These are phyloP conservation scores for Citrus reticulata DNA, from an alignment of 345 rosid species.

Conservation along the genomic window DNA sequence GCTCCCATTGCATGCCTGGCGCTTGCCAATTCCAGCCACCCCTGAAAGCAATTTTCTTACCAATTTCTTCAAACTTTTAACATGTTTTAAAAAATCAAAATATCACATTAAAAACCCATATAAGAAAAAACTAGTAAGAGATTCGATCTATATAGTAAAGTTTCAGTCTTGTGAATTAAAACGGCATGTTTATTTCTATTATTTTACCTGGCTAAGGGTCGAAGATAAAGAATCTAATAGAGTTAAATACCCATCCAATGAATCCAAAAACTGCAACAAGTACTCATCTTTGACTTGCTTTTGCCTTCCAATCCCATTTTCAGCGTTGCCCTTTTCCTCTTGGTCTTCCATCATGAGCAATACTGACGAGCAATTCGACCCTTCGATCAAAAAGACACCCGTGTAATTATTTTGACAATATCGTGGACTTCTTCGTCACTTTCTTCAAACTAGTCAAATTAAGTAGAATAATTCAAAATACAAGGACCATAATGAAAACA, in stretches of 20 bases:
- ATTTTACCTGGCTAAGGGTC: constrained; percentile 68
- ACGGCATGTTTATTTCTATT: not conserved
- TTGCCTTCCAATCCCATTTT: constrained; percentile 19
- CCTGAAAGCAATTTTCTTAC: constrained; percentile 34
- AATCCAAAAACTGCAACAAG: constrained; percentile 70
- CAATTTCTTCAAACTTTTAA: not conserved
- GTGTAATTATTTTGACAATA: not conserved
- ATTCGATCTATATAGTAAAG: constrained; percentile 9
- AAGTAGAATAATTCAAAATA: not conserved
- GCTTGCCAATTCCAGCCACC: constrained; percentile 90
- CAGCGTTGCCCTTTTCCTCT: constrained; percentile 8
- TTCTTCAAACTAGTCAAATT: not conserved
- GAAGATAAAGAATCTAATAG: constrained; percentile 61
- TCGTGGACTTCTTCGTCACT: not conserved
- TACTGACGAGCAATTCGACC: not conserved
- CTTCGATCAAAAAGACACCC: not conserved
- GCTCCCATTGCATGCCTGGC: constrained; percentile 93
- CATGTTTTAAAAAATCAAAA: not conserved
- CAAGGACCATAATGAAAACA: not conserved
- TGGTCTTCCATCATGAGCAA: constrained; percentile 19
- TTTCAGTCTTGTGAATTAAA: not conserved
- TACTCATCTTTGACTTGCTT: constrained; percentile 25
- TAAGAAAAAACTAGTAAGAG: not conserved
- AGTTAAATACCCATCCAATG: constrained; percentile 57
- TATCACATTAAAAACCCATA: not conserved